Evolutionary conservation across 1,284 basidiomycete genomes (phyloP).

Genomic region (Amylostereum areolatum): DNA sequence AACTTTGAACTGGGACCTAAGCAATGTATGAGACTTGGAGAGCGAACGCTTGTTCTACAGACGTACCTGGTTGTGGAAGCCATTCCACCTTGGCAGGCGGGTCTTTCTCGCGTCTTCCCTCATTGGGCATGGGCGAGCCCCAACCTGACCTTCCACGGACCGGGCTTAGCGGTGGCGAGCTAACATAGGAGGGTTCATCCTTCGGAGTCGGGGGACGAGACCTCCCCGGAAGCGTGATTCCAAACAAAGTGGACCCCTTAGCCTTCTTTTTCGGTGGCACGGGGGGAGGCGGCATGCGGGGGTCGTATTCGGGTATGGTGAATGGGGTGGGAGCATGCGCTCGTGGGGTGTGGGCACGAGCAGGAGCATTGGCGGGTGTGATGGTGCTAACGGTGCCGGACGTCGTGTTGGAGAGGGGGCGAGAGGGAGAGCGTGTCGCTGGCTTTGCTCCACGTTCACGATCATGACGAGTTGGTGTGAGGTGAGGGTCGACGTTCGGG

Average conservation of each 20-base stretch:
- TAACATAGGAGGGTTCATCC: conserved; percentile 1
- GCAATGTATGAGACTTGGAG: not conserved
- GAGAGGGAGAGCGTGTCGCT: conserved; percentile 42
- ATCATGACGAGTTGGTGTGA: conserved; percentile 9
- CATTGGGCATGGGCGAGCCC: conserved; percentile 11
- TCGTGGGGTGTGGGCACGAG: conserved; percentile 40
- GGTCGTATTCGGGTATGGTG: conserved; percentile 8
- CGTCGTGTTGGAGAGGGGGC: conserved; percentile 60
- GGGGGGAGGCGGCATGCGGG: conserved; percentile 13
- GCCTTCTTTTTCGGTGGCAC: conserved; percentile 16
- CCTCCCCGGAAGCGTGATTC: conserved; percentile 33
- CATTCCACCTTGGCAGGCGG: not conserved
- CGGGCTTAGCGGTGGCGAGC: conserved; percentile 6
- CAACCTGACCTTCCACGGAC: conserved; percentile 15
- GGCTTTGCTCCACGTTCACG: conserved; percentile 34
- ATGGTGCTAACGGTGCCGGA: conserved; percentile 53
- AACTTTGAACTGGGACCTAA: not conserved
- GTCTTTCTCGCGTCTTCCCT: not conserved
- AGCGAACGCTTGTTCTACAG: not conserved
- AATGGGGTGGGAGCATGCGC: not conserved
- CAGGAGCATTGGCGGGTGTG: conserved; percentile 33
- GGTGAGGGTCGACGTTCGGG: conserved; percentile 18
- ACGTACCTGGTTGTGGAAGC: not conserved
- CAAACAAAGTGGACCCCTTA: conserved; percentile 43
- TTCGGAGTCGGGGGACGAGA: conserved; percentile 10